Percentiles rank a stretch among this genome's conserved stretches.
phyloP scores from a whole-genome alignment of 441 rosid species.

The Gossypium trilobum region DNA sequence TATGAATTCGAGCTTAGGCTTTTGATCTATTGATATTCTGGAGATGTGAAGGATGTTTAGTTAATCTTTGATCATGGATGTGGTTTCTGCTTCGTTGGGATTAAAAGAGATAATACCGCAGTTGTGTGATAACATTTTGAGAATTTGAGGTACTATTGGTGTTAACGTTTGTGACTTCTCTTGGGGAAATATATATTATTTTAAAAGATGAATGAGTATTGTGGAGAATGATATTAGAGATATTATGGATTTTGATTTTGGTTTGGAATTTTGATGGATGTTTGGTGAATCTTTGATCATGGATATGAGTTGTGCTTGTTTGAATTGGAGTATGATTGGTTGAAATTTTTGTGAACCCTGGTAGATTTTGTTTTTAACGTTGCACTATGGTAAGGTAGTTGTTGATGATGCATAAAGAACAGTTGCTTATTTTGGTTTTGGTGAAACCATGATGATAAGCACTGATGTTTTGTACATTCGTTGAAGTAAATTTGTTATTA shows the following conservation, averaged over 20 bases:
- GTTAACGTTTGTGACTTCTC: not conserved
- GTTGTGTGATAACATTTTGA: not conserved
- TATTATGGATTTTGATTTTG: not conserved
- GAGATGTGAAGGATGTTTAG: not conserved
- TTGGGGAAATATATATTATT: not conserved
- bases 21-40: not conserved
- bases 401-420: not conserved
- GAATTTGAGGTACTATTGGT: not conserved
- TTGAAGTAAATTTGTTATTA: not conserved
- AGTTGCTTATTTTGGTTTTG: not conserved
- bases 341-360: not conserved
- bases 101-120: not conserved
- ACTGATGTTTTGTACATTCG: not conserved
- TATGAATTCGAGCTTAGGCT: not conserved
- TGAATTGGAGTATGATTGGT: not conserved
- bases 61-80: not conserved
- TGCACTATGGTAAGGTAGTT: not conserved
- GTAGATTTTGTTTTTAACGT: not conserved
- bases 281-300: not conserved
- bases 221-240: not conserved
- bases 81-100: not conserved
- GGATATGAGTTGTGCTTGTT: not conserved
- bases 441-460: not conserved
- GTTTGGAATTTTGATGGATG: not conserved
- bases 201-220: not conserved